phyloP scores from a whole-genome alignment of 352 stramenopile species.

The Blastocystis sp. region DNA sequence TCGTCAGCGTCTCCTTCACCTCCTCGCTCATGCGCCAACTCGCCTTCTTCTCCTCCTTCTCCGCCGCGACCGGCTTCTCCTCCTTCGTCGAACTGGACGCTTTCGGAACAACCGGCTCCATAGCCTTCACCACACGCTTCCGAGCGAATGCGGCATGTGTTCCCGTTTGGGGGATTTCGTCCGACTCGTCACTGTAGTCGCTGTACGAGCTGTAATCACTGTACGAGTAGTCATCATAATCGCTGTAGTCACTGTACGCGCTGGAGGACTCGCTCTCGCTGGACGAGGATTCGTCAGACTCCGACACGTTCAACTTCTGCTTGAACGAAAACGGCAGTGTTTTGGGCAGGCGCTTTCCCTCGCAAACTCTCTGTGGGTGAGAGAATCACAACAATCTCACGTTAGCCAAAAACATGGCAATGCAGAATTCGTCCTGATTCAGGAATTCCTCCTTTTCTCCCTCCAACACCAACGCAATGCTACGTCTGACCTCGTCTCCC shows the following conservation, averaged over 20 bases:
- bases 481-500: background rate
- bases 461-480: background rate
- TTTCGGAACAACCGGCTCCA: background rate
- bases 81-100: background rate
- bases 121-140: background rate
- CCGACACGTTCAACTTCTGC: background rate
- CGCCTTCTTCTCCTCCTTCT: background rate
- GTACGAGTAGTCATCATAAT: conserved; percentile 9
- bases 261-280: conserved; percentile 33
- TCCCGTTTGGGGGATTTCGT: background rate
- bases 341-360: conserved; percentile 23
- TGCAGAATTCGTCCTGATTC: conserved; percentile 30
- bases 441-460: conserved; percentile 8
- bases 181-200: conserved; percentile 23
- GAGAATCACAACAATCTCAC: background rate
- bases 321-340: background rate
- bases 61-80: too few relatives aligned
- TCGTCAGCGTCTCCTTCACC: background rate
- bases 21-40: conserved; percentile 34
- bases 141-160: background rate
- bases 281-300: background rate
- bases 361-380: background rate
- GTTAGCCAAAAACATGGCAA: conserved; percentile 8
- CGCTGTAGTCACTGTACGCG: conserved; percentile 47
- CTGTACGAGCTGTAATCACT: conserved; percentile 21